Conservation (phyloP, 306 rosid species). For the Sicyos baderoa region DNA sequence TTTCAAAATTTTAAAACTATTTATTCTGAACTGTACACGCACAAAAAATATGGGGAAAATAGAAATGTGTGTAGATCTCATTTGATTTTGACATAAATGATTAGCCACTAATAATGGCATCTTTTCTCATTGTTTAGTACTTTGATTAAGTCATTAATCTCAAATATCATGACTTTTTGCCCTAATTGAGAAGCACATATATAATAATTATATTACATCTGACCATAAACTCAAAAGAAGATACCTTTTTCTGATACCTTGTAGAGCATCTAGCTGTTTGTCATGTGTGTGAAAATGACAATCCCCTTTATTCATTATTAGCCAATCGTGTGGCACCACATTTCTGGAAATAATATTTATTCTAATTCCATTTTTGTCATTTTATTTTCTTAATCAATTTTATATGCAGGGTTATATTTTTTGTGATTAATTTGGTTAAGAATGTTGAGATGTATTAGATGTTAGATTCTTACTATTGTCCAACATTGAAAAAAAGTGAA, state of each 20-base stretch:
- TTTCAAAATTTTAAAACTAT: too few relatives aligned
- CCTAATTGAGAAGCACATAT: not conserved
- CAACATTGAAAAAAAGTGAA: too few relatives aligned
- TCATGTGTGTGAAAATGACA: conserved; percentile 11
- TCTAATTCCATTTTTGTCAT: conserved; percentile 12
- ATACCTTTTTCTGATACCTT: conserved; percentile 15
- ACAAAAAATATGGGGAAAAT: not conserved
- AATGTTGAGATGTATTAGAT: too few relatives aligned
- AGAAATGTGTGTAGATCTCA: not conserved
- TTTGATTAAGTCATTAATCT: not conserved
- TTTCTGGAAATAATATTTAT: not conserved
- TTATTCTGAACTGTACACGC: not conserved
- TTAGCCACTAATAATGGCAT: not conserved
- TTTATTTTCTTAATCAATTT: not conserved
- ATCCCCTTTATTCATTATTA: not conserved
- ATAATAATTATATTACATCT: not conserved
- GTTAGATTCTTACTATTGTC: too few relatives aligned
- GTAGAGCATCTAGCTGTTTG: conserved; percentile 11
- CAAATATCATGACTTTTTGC: not conserved
- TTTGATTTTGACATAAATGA: not conserved
- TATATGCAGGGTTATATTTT: not conserved
- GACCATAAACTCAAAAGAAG: conserved; percentile 7
- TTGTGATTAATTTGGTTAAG: too few relatives aligned
- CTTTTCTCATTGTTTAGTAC: not conserved
- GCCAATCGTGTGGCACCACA: not conserved